phyloP scores from a whole-genome alignment of 768 basidiomycete species.

The Russula ochroleuca region DNA sequence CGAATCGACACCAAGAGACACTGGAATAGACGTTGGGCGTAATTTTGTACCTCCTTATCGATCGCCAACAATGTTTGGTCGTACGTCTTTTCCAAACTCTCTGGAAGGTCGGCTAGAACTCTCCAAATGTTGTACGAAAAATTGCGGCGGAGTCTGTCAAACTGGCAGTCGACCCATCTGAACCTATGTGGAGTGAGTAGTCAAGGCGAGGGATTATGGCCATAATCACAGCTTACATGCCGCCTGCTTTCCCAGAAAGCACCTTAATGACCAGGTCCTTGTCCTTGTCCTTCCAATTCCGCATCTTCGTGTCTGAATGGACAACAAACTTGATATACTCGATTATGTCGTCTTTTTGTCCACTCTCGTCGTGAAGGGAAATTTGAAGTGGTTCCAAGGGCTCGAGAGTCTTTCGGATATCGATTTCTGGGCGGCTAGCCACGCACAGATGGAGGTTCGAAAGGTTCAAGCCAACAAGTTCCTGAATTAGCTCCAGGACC shows the following conservation, averaged over 20 bases:
- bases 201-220: too few species aligned
- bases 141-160: constrained; percentile 1
- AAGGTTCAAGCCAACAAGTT: background rate
- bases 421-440: constrained; percentile 8
- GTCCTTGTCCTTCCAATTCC: constrained; percentile 6
- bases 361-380: constrained; percentile 5
- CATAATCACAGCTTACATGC: constrained; percentile 8
- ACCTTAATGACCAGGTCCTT: background rate
- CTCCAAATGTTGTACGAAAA: background rate
- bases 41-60: background rate
- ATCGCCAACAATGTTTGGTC: background rate
- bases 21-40: constrained; percentile 2
- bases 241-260: background rate
- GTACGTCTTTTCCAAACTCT: constrained; percentile 8
- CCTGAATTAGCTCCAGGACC: background rate
- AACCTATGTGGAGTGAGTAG: constrained; percentile 1
- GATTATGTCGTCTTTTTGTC: background rate
- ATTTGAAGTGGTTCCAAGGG: background rate
- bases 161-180: constrained; percentile 11
- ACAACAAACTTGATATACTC: constrained; percentile 3
- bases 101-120: background rate
- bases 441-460: constrained; percentile 6
- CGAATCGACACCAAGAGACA: background rate
- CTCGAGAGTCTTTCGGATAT: background rate
- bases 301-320: constrained; percentile 3